Evolutionary conservation across 305 asterid genomes (phyloP).

Genomic region (Ilex paraguariensis): DNA sequence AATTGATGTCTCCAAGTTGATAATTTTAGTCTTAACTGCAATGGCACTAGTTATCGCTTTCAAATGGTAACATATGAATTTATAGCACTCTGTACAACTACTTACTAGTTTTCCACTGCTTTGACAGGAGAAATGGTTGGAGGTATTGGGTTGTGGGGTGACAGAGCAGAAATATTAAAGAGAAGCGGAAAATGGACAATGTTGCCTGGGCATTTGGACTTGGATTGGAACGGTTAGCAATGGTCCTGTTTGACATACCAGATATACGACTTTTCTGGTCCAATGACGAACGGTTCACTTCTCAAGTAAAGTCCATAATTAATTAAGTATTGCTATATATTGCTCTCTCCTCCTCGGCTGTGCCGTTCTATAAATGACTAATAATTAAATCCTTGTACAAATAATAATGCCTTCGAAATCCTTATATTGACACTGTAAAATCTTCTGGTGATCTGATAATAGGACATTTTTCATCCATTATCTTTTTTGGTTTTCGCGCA

Average conservation of each 20-base stretch:
- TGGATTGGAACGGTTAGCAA: conserved; percentile 83
- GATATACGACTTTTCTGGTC: conserved; percentile 96
- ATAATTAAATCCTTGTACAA: too few species aligned
- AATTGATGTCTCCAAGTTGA: too few species aligned
- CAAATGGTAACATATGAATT: too few species aligned
- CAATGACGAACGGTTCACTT: conserved; percentile 77
- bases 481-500: conserved; percentile 20
- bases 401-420: too few species aligned
- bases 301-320: conserved; percentile 54
- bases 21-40: too few species aligned
- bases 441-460: too few species aligned
- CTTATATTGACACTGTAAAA: too few species aligned
- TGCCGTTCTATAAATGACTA: too few species aligned
- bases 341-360: not conserved
- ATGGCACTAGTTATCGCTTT: too few species aligned
- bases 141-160: conserved; percentile 96
- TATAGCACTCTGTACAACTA: too few species aligned
- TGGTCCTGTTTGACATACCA: conserved; percentile 95
- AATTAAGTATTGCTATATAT: not conserved
- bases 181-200: conserved; percentile 57
- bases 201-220: conserved; percentile 99
- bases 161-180: conserved; percentile 86
- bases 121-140: conserved; percentile 86
- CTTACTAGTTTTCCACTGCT: not conserved
- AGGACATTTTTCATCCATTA: conserved; percentile 6